Percentiles rank a stretch among this genome's conserved stretches.
phyloP scores from a whole-genome alignment of 352 stramenopile species.

The Phytopythium delawarense region DNA sequence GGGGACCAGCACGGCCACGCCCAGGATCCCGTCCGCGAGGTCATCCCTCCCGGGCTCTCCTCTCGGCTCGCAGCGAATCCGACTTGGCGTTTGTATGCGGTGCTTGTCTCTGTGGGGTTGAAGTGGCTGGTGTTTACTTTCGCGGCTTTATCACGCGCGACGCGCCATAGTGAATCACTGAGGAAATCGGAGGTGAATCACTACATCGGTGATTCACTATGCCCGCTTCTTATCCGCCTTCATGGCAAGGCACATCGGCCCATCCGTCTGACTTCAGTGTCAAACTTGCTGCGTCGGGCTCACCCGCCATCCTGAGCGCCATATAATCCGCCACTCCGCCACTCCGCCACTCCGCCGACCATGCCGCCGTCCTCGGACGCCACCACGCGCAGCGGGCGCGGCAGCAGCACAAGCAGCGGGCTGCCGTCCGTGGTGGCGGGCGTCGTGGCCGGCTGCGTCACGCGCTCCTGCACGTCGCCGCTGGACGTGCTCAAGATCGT shows the following conservation, averaged over 20 bases:
- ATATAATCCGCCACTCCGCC: background rate
- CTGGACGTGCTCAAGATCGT: constrained; percentile 85
- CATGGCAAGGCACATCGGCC: too few relatives aligned
- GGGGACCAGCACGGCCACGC: background rate
- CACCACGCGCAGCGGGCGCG: background rate
- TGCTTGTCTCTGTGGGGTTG: background rate
- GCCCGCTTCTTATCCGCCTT: background rate
- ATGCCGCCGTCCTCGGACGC: background rate
- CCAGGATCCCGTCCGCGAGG: background rate
- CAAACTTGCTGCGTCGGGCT: background rate
- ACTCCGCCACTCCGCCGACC: background rate
- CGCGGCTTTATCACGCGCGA: background rate
- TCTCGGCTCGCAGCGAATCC: background rate
- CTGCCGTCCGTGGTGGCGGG: constrained; percentile 67
- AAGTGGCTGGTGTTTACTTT: background rate
- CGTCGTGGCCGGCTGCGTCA: constrained; percentile 75
- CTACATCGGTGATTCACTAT: too few relatives aligned
- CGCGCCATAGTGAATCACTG: background rate
- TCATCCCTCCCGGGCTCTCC: background rate
- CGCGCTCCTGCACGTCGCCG: constrained; percentile 74
- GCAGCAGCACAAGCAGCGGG: constrained; percentile 16
- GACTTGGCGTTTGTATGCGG: background rate
- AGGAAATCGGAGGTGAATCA: too few relatives aligned
- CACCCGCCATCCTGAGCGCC: background rate
- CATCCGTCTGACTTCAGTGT: background rate